phyloP scores from a whole-genome alignment of 331 rosid genomes.

The Telfairia occidentalis region DNA sequence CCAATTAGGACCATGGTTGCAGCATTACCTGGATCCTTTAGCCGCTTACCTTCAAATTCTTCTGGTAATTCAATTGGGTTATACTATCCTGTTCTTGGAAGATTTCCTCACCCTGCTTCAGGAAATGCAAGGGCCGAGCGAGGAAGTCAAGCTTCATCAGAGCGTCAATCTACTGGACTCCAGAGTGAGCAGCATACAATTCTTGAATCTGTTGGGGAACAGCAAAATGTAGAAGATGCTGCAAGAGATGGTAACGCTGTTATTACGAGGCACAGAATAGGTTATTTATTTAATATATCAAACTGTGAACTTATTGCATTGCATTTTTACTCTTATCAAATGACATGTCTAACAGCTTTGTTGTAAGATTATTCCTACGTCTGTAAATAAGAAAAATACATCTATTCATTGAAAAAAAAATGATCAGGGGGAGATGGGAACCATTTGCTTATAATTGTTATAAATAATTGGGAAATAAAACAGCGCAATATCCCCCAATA shows the following conservation, averaged over 20 bases:
- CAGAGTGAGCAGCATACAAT: slow-evolving; percentile 31
- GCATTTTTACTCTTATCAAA: neutral
- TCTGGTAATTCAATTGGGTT: slow-evolving; percentile 68
- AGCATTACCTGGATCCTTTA: slow-evolving; percentile 55
- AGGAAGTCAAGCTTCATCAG: slow-evolving; percentile 48
- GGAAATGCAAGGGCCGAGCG: slow-evolving; percentile 43
- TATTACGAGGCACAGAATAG: neutral
- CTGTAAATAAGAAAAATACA: neutral
- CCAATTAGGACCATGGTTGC: slow-evolving; percentile 88
- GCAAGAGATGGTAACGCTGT: slow-evolving; percentile 54
- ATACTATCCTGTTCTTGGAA: slow-evolving; percentile 78
- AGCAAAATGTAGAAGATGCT: slow-evolving; percentile 41
- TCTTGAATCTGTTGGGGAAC: slow-evolving; percentile 30
- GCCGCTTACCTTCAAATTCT: slow-evolving; percentile 52
- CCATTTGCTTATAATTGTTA: neutral
- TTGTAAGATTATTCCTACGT: neutral
- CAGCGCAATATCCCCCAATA: no score
- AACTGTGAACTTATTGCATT: neutral
- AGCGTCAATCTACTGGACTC: slow-evolving; percentile 25
- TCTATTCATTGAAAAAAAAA: neutral
- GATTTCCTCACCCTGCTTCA: slow-evolving; percentile 57
- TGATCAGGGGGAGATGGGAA: neutral
- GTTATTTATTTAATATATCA: neutral
- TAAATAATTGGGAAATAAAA: no score
- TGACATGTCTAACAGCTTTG: neutral